These are phyloP conservation scores for Xylaria multiplex DNA, from an alignment of 2,329 filamentous ascomycete species.

Conservation along the genomic window DNA sequence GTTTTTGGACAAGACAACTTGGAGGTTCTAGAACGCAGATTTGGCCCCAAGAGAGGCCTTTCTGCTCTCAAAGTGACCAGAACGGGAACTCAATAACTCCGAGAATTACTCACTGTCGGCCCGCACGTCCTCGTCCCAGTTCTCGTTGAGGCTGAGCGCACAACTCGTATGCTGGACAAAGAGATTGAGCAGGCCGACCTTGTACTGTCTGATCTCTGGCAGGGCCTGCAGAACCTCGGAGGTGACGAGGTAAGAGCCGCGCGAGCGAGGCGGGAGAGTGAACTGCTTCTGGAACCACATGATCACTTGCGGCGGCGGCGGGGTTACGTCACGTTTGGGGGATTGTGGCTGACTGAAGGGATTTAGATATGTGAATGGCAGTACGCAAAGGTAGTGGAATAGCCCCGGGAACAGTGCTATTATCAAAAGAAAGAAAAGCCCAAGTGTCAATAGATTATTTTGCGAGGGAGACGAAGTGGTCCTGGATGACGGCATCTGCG, in stretches of 20 bases:
- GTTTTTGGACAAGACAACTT: too few relatives aligned
- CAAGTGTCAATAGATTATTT: conserved; percentile 54
- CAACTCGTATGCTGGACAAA: conserved; percentile 97
- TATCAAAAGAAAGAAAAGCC: conserved; percentile 60
- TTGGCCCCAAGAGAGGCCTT: too few relatives aligned
- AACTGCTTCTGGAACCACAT: conserved; percentile 88
- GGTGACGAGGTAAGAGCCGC: conserved; percentile 91
- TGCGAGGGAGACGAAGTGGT: conserved; percentile 49
- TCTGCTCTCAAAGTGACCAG: too few relatives aligned
- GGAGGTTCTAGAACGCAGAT: too few relatives aligned
- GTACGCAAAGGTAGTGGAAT: conserved; percentile 63
- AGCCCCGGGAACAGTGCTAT: conserved; percentile 62
- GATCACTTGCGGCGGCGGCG: conserved; percentile 53
- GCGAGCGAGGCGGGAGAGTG: conserved; percentile 77
- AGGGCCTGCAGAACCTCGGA: conserved; percentile 75
- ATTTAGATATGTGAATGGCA: conserved; percentile 57
- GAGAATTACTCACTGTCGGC: conserved; percentile 65
- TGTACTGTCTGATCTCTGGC: conserved; percentile 84
- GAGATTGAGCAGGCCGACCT: conserved; percentile 84
- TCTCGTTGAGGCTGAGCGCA: conserved; percentile 92
- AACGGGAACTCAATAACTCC: too few relatives aligned
- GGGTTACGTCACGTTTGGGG: conserved; percentile 28
- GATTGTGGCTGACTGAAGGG: conserved; percentile 32
- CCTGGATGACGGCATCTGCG: conserved; percentile 55
- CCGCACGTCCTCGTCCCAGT: conserved; percentile 85